Base-by-base conservation (phyloP, 495 filamentous ascomycete genomes). In the Aspergillus sparsus region DNA sequence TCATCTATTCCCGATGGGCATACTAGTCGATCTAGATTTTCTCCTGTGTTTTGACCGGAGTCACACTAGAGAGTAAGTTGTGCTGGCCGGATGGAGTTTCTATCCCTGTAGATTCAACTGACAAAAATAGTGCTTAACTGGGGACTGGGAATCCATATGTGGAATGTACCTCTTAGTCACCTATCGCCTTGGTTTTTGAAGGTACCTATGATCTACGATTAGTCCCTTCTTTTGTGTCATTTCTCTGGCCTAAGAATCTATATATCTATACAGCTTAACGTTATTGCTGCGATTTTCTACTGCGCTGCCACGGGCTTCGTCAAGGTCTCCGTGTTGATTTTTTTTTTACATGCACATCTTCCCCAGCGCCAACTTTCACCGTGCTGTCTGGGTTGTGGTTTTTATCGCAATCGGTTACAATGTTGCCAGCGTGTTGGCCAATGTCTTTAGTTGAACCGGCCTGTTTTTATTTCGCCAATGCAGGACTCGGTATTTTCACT, bases 271-370 rank as follows among this genome's bases (percentile, higher is more conserved):
- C 21, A 66, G 63, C 55, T 53, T 12, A 66, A 66, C 41, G 50
- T 66, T 27, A 36, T 54, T 34, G 52, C 58, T n/a, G 63, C 63
- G 18, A 69, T 74, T 9, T 45, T 74, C 32, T 77, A 79, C 63
- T 68, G 74, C 55, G 72, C 67, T 12, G 71, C 70, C 5, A 74
- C 74, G 18, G 73, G 69, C 12, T 70, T 75, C 53, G 66, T 70
- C 59, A 79, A 79, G 54, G 61, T 77, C 58, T 77, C 80, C 58
- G 71, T 76, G 44, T 66, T 82, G 41, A 53, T 82, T 10, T 76
- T 79, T 82, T 10, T 76, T 79, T 58, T 84, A 81, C 66, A 68
- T 78, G 52, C 79, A 79, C 58, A 76, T 85, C 47, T 76, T 76
- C 55, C 76, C 76, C 21, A 70, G 70, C 33, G 61, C 63, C 7